These are phyloP conservation scores for Blastocystis sp. DNA, from an alignment of 352 stramenopile genomes.

Conservation along the genomic window DNA sequence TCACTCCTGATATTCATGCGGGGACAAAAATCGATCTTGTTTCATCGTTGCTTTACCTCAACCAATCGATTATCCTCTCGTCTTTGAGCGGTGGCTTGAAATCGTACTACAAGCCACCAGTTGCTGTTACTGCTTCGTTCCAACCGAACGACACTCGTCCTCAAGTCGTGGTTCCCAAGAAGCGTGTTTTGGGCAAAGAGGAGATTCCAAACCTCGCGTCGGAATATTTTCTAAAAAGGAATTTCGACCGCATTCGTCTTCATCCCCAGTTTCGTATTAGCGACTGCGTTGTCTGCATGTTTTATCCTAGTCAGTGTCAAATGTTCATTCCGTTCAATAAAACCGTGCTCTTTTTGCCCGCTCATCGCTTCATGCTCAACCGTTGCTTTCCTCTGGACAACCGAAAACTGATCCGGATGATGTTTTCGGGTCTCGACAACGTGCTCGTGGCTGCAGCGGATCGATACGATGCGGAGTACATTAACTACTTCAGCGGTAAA, in stretches of 20 bases:
- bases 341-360: slow-evolving; percentile 12
- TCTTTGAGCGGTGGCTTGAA: background rate
- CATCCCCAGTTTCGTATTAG: background rate
- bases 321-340: slow-evolving; percentile 28
- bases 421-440: background rate
- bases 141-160: background rate
- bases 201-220: background rate
- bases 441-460: background rate
- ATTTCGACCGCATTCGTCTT: background rate
- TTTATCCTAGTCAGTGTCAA: slow-evolving; percentile 3
- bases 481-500: slow-evolving; percentile 16
- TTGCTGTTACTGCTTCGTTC: background rate
- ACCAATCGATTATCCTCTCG: background rate
- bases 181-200: background rate
- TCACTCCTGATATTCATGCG: slow-evolving; percentile 4
- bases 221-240: background rate
- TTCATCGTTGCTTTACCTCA: background rate
- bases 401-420: background rate
- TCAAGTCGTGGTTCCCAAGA: background rate
- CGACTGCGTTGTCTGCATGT: slow-evolving; percentile 2
- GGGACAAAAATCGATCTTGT: slow-evolving; percentile 1
- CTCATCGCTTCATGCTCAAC: background rate
- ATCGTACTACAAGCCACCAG: background rate
- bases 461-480: slow-evolving; percentile 4
- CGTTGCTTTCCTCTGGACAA: background rate